Conservation (phyloP, 768 basidiomycete genomes). For the Boletus rufocinnamomeus region DNA sequence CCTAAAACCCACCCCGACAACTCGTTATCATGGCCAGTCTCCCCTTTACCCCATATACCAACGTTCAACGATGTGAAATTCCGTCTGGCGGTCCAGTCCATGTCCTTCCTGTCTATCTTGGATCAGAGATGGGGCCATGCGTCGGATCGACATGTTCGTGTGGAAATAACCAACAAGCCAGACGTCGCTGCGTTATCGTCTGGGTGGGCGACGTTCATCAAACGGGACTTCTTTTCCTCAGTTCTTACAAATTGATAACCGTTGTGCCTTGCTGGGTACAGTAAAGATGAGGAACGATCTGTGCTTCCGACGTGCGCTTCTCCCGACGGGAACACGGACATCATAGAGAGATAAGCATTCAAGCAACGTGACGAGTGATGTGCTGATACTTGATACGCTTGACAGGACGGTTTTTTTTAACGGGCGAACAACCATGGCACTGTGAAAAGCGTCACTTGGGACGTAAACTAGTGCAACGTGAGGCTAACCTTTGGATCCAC, state of each 20-base stretch:
- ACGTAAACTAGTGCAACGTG: background rate
- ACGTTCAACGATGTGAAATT: slow-evolving; percentile 9
- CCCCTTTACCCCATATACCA: background rate
- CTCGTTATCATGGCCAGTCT: background rate
- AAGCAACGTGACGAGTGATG: slow-evolving; percentile 2
- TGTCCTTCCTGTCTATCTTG: background rate
- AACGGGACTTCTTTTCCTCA: background rate
- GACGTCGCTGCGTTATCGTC: background rate
- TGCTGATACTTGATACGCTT: slow-evolving; percentile 1
- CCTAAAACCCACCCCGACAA: background rate
- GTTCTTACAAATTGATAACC: background rate
- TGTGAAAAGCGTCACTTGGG: background rate
- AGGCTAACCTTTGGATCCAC: background rate
- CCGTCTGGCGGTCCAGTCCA: background rate
- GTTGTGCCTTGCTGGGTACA: background rate
- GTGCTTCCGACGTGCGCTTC: background rate
- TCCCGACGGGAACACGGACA: too few relatives aligned
- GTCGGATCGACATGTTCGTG: background rate
- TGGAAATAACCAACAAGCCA: background rate
- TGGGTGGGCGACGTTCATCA: background rate
- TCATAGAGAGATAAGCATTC: background rate
- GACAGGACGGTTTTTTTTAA: background rate
- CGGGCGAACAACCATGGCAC: background rate
- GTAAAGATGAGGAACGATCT: background rate
- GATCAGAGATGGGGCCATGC: background rate